Conservation (phyloP, 2,329 filamentous ascomycete genomes). For the Volutella citrinella region DNA sequence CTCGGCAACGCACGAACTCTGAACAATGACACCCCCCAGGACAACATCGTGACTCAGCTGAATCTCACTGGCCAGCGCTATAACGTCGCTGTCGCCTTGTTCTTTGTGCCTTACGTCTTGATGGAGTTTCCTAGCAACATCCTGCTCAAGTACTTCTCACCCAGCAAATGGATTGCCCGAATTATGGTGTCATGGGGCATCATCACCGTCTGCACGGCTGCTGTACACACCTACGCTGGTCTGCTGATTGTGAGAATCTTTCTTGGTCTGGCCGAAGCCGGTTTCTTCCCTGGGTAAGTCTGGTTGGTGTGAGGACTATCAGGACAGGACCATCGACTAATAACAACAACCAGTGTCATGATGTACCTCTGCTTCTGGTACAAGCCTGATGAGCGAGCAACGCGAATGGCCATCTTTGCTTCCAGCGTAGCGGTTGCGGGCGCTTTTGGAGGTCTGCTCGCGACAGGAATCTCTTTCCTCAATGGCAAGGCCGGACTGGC, state of each 20-base stretch:
- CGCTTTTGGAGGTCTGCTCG: conserved; percentile 60
- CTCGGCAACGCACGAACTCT: conserved; percentile 19
- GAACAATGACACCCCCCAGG: conserved; percentile 31
- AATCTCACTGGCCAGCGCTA: conserved; percentile 29
- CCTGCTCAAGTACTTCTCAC: conserved; percentile 33
- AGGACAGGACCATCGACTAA: too few relatives aligned
- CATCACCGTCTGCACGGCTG: conserved; percentile 46
- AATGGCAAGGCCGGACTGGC: conserved; percentile 43
- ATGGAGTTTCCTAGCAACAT: conserved; percentile 33
- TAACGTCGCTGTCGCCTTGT: conserved; percentile 29
- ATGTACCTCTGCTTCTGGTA: conserved; percentile 65
- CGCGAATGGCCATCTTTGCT: conserved; percentile 58
- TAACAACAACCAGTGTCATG: conserved; percentile 41
- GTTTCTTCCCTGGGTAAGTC: conserved; percentile 44
- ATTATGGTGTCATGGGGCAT: conserved; percentile 48
- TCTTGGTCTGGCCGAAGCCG: conserved; percentile 49
- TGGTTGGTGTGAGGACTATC: too few relatives aligned
- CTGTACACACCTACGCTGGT: conserved; percentile 44
- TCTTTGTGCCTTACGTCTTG: conserved; percentile 29
- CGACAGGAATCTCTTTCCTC: conserved; percentile 47
- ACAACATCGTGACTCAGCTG: conserved; percentile 30
- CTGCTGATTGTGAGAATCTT: conserved; percentile 47
- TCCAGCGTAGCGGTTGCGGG: conserved; percentile 55
- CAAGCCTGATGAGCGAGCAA: conserved; percentile 55
- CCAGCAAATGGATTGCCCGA: conserved; percentile 31